Base-by-base conservation (phyloP, 257 asterid species). In the Penstemon newberryi region DNA sequence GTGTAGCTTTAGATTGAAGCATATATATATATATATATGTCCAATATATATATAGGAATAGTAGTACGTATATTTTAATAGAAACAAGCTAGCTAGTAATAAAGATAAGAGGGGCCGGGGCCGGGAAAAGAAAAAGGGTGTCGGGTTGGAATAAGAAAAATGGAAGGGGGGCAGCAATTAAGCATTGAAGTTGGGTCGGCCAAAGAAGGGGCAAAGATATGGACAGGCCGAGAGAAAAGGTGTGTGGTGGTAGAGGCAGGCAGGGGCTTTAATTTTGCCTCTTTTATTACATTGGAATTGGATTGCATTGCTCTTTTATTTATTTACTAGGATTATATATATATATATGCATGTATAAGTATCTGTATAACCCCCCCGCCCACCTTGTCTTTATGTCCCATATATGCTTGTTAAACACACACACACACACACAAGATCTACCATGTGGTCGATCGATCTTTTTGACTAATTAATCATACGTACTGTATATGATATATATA, bases 141-240 rank as follows among this genome's bases (percentile, higher is more conserved):
- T 74, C 77, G 79, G 81, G 71, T 71, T 51, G 71, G 80, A 75
- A 79, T 71, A 73, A 67, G 83, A 60, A 65, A 50, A 66, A 60
- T 1, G 69, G 76, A 50, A 50, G 74, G 76, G 76, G 70, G 74
- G 74, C 67, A 73, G 63, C 18, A 15, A 15, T 15, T 15, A 15
- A 15, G 18, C 86, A 84, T 82, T 75, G 85, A 85, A 83, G 85
- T 83, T 81, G 75, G 90, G 95, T 87, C 90, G 87, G 89, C 67
- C 6, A 72, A 85, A 83, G 80, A 84, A 60, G 90, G 63, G 72
- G 80, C 90, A 87, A 0, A 44, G 87, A 84, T 56, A 64, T 50
- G 33, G 86, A 87, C 91, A 75, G 42, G 12, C 3, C 33, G 33
- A 38, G 60, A 81, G 71, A 51, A 78, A 75, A 73, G 39, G 10